Evolutionary conservation across 1,139 yeast genomes (phyloP), one percentile per base, ranked within the genome.

Genomic region (Scheffersomyces segobiensis): DNA sequence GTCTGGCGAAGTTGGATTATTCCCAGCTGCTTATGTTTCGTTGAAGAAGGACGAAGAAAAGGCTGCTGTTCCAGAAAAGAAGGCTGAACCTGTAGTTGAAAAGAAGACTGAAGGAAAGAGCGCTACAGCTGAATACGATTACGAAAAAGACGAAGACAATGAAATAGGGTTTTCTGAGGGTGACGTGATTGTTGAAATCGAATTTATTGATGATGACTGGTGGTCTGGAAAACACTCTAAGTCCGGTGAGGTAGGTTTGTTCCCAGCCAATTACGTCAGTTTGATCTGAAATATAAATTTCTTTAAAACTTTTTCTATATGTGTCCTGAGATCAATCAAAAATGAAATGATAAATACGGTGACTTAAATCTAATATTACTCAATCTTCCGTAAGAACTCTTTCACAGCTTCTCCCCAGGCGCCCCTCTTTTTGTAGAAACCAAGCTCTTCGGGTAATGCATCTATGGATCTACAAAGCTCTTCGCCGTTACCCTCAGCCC

Each of bases 201-300:
- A 92, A 65, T 89, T 91, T 72, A 90, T 91, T 18, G 97, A 93
- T 66, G 97, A 91, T 55, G 97, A 92, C 69, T 95, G 99, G 99
- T 95, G 98, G 98, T 81, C 89, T 59, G 99, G 99, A 54, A 80
- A 72, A 57, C 87, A 87, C 65, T 76, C 86, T 59, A 71, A 65
- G 52, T 75, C 87, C 50, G 97, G 97, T 52, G 89, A 87, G 64
- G 81, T 84, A 63, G 96, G 96, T 58, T 80, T 95, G 58, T 93
- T 95, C 87, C 99, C 99, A 53, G 87, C 96, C 52, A 92, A 91
- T 75, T 93, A 90, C 70, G 98, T 95, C 50, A 73, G 70, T 50
- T 75, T 80, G 60, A 70, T 71, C 58, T 67, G 73, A 59, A 73
- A 65, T 60, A 52, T 52, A 18, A 24, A 20, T 46, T 50, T 12